These are phyloP conservation scores for Mycosphaerella sp. DNA, from an alignment of 2,329 filamentous ascomycete species.

Conservation along the genomic window DNA sequence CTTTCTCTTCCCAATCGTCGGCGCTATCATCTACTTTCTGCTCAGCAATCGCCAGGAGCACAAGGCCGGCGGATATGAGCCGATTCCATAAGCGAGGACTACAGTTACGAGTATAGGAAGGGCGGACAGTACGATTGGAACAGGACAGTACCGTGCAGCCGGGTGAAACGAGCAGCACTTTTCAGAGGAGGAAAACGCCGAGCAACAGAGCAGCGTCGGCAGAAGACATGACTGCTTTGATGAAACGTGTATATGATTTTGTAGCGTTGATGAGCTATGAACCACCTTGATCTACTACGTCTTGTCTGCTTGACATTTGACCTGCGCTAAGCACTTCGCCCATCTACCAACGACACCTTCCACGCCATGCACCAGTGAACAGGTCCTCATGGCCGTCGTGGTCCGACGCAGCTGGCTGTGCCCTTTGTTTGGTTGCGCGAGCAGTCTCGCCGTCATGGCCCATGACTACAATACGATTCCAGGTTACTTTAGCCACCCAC, in stretches of 20 bases:
- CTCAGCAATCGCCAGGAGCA: constrained; percentile 57
- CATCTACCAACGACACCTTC: too few species aligned
- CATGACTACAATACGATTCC: too few species aligned
- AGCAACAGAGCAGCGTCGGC: background rate
- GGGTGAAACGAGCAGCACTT: too few species aligned
- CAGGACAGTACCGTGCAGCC: background rate
- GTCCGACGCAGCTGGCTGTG: too few species aligned
- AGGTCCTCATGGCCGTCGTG: too few species aligned
- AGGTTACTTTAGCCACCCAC: too few species aligned
- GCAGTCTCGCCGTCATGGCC: too few species aligned
- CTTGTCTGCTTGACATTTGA: too few species aligned
- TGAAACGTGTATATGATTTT: background rate
- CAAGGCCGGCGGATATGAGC: constrained; percentile 52
- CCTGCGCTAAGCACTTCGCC: too few species aligned
- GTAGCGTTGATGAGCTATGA: background rate
- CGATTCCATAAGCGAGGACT: constrained; percentile 31
- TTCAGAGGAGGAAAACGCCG: background rate
- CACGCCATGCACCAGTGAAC: too few species aligned
- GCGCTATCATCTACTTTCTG: constrained; percentile 57
- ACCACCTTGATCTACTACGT: background rate
- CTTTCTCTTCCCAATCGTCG: constrained; percentile 59
- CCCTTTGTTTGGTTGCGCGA: too few species aligned
- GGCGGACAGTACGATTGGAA: background rate
- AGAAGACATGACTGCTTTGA: background rate
- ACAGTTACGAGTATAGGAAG: background rate